Evolutionary conservation across 1,284 basidiomycete species (phyloP), one percentile per base, ranked within the genome.

Genomic region (Cryptococcus maquisensis): DNA sequence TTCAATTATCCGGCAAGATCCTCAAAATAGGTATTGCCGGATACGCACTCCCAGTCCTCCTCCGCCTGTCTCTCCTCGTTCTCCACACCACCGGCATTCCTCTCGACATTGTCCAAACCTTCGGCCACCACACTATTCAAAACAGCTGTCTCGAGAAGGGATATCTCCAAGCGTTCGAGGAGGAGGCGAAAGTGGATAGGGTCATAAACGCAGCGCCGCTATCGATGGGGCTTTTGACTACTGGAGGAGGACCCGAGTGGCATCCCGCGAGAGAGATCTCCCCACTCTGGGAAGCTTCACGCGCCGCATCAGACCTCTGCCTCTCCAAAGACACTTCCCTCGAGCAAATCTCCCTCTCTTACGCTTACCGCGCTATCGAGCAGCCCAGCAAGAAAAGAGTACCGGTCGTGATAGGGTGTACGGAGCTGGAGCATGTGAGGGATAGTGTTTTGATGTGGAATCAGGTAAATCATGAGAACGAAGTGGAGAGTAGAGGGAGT

Each of bases 181-280:
- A 76, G 12, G 46, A 85, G 24, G 89, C 89, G 0, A 76, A 81
- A 49, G 81, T 93, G 15, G 73, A 74, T 36, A 84, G 90, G 57
- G 79, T 98, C 36, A 65, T 95, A 46, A 83, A 87, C 35, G 95
- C 93, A 4, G 92, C 91, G 0, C 95, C 95, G 3, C 81, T 98
- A 50, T 86, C 84, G 64, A 98, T 98, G 94, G 90, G 90, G 0
- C 81, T 97, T 1, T 81, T 98, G 39, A 87, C 87, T 0, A 78
- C 81, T 4, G 63, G 72, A 3, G 79, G 77, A 0, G 81, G 84
- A 2, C 89, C 90, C 0, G 50, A 72, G 0, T 98, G 94, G 95
- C 94, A 97, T 69, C 93, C 94, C 8, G 90, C 89, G 3, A 53
- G 60, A 38, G 37, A 52, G 3, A 54, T 56, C 2, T 35, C 60